A percentile compares a stretch with the other conserved stretches of the same genome.
Conservation (phyloP, 371 early-diverging fungal genomes). For the Thermomucor indicae-seudaticae region DNA sequence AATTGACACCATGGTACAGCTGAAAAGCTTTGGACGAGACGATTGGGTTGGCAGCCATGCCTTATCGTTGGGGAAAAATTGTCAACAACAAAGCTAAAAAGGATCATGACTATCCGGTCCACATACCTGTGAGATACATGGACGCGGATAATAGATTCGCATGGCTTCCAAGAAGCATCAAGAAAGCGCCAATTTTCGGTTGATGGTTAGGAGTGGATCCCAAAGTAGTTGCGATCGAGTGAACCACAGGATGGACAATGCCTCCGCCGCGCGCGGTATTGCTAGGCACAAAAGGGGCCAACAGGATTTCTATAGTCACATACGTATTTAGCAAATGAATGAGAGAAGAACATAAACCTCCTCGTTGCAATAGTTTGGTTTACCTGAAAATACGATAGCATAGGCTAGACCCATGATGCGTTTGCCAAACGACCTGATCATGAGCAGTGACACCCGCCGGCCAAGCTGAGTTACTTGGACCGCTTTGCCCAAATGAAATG, state of each 20-base stretch:
- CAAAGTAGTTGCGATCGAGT: slow-evolving; percentile 54
- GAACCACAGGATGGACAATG: slow-evolving; percentile 64
- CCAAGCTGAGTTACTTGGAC: slow-evolving; percentile 60
- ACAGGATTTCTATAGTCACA: slow-evolving; percentile 39
- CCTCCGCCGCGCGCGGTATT: slow-evolving; percentile 78
- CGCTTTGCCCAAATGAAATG: slow-evolving; percentile 69
- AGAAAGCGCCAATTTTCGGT: slow-evolving; percentile 41
- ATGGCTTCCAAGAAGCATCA: slow-evolving; percentile 52
- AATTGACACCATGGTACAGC: background rate
- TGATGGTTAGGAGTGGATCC: slow-evolving; percentile 33
- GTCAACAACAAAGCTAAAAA: no score
- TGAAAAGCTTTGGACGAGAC: background rate
- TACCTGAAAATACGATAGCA: slow-evolving; percentile 52
- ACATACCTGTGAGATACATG: slow-evolving; percentile 58
- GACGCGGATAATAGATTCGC: slow-evolving; percentile 66
- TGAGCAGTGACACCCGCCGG: slow-evolving; percentile 48
- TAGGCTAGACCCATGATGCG: slow-evolving; percentile 58
- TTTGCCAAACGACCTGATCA: slow-evolving; percentile 53
- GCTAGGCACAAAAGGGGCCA: slow-evolving; percentile 71
- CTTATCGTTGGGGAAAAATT: no score
- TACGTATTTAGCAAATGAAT: no score
- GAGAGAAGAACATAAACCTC: slow-evolving; percentile 4
- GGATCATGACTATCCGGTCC: no score
- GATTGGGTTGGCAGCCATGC: background rate
- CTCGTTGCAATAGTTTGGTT: background rate